These are phyloP conservation scores for Nothophoma quercina DNA, from an alignment of 2,329 filamentous ascomycete genomes.

Conservation along the genomic window DNA sequence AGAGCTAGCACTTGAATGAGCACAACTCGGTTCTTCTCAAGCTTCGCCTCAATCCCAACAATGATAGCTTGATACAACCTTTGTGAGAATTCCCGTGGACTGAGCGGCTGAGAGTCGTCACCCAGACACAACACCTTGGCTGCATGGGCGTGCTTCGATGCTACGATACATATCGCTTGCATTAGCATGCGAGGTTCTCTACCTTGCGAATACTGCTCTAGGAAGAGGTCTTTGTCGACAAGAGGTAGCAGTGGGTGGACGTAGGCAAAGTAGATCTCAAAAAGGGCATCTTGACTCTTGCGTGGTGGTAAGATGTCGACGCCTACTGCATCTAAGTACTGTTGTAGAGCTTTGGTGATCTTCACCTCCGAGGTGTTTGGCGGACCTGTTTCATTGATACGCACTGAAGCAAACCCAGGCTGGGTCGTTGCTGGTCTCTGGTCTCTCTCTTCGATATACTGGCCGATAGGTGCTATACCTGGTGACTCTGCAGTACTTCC, in stretches of 20 bases:
- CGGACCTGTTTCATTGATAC: constrained; percentile 41
- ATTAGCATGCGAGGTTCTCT: constrained; percentile 50
- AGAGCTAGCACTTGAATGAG: constrained; percentile 57
- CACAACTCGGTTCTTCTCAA: constrained; percentile 55
- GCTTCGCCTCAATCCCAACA: constrained; percentile 51
- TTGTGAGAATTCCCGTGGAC: constrained; percentile 55
- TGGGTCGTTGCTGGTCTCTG: constrained; percentile 31
- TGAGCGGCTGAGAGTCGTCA: constrained; percentile 43
- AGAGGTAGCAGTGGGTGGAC: constrained; percentile 58
- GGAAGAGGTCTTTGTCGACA: constrained; percentile 54
- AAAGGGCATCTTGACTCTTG: constrained; percentile 47
- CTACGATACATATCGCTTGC: constrained; percentile 58
- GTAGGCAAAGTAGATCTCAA: constrained; percentile 56
- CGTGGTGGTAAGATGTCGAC: constrained; percentile 46
- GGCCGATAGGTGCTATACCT: constrained; percentile 41
- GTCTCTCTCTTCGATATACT: constrained; percentile 47
- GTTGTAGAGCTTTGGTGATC: constrained; percentile 44
- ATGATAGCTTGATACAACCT: constrained; percentile 54
- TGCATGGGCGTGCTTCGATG: constrained; percentile 57
- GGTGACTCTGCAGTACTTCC: constrained; percentile 42
- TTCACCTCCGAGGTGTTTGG: constrained; percentile 41
- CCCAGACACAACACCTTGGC: constrained; percentile 50
- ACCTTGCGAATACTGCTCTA: constrained; percentile 46
- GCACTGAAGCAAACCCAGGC: constrained; percentile 32
- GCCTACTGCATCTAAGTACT: constrained; percentile 49